Evolutionary conservation across 352 stramenopile genomes (phyloP).

Genomic region (Phytopythium chamaehyphon): DNA sequence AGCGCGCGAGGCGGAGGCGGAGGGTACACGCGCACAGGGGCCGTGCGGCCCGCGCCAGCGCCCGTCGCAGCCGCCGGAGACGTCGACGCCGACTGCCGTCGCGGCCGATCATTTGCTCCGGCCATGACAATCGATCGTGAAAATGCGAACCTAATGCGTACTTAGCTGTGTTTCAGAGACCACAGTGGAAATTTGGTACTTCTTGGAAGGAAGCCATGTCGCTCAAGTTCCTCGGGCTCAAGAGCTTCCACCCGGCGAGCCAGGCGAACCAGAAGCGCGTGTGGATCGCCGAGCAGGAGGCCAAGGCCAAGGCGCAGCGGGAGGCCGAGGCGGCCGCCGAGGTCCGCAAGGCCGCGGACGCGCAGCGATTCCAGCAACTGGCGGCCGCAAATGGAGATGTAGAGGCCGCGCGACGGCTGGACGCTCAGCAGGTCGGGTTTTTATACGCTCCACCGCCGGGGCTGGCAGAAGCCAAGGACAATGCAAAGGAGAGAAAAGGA

Average conservation of each 20-base stretch:
- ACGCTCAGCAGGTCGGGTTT: constrained; percentile 65
- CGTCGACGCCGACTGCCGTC: background rate
- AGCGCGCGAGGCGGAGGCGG: constrained; percentile 15
- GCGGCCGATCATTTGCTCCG: too few relatives aligned
- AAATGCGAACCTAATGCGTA: too few relatives aligned
- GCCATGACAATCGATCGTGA: too few relatives aligned
- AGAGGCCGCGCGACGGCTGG: constrained; percentile 31
- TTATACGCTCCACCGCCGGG: constrained; percentile 71
- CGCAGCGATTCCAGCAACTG: constrained; percentile 49
- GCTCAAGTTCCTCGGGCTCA: constrained; percentile 80
- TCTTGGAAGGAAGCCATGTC: constrained; percentile 30
- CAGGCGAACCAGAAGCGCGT: constrained; percentile 84
- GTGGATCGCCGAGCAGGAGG: constrained; percentile 80
- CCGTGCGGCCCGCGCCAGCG: background rate
- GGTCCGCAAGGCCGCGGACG: constrained; percentile 56
- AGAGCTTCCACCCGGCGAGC: constrained; percentile 73
- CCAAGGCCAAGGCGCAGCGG: constrained; percentile 33
- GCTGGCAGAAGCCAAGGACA: constrained; percentile 42
- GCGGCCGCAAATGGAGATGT: constrained; percentile 52
- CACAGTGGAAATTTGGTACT: too few relatives aligned
- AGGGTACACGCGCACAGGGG: constrained; percentile 61
- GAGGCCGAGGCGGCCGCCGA: constrained; percentile 66
- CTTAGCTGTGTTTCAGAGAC: too few relatives aligned
- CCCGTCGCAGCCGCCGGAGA: background rate
- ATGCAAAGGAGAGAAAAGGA: constrained; percentile 8